phyloP scores from a whole-genome alignment of 129 eudicot species.

The Pulicaria dysenterica region DNA sequence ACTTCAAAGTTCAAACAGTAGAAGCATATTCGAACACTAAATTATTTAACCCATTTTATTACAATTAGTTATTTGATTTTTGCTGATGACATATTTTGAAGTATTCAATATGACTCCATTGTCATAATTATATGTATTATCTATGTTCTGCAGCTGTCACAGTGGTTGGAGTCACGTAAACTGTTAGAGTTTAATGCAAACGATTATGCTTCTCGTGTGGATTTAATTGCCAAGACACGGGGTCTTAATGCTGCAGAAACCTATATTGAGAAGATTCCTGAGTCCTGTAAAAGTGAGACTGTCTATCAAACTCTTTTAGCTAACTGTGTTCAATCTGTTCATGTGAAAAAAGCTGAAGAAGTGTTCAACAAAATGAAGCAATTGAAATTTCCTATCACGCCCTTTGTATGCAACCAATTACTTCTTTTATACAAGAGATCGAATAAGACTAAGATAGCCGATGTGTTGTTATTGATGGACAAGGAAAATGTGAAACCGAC shows the following conservation, averaged over 20 bases:
- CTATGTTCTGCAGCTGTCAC: conserved; percentile 58
- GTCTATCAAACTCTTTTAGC: conserved; percentile 72
- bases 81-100: neutral
- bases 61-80: neutral
- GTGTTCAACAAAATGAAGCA: conserved; percentile 74
- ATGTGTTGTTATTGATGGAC: conserved; percentile 71
- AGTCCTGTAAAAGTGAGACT: conserved; percentile 51
- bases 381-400: conserved; percentile 44
- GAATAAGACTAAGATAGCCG: conserved; percentile 71
- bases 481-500: conserved; percentile 67
- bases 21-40: no score
- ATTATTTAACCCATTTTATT: neutral
- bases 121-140: neutral
- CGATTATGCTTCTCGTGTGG: conserved; percentile 68
- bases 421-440: conserved; percentile 64
- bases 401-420: conserved; percentile 70
- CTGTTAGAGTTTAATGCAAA: conserved; percentile 44
- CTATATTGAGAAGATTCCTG: conserved; percentile 51
- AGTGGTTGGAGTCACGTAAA: conserved; percentile 62
- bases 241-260: conserved; percentile 68
- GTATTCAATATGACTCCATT: neutral
- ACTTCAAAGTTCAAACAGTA: no score
- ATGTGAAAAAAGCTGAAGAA: conserved; percentile 56
- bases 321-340: conserved; percentile 42
- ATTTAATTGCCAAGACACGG: conserved; percentile 73